Evolutionary conservation across 192 early-diverging fungal species (phyloP).

Genomic region (Umbelopsis vinacea): DNA sequence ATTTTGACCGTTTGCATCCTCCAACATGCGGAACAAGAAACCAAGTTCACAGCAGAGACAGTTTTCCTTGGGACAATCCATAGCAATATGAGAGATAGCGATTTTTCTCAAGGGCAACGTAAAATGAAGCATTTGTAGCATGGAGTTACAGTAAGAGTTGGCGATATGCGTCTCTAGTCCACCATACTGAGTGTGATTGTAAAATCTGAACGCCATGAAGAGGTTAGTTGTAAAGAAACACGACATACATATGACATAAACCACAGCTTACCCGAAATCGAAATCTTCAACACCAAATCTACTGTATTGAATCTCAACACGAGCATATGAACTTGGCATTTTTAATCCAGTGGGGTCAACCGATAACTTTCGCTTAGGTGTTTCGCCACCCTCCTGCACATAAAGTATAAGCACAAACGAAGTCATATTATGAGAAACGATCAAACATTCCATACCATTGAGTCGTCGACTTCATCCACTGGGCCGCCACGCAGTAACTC

Average conservation of each 20-base stretch:
- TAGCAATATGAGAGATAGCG: conserved; percentile 73
- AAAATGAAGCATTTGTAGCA: conserved; percentile 88
- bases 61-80: conserved; percentile 68
- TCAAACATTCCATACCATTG: background rate
- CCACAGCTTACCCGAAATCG: conserved; percentile 82
- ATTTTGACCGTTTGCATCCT: conserved; percentile 87
- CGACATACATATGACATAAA: conserved; percentile 37
- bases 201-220: conserved; percentile 55
- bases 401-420: background rate
- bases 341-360: conserved; percentile 42
- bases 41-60: conserved; percentile 94
- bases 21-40: conserved; percentile 91
- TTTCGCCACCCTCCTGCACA: conserved; percentile 19
- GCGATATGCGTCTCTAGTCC: conserved; percentile 92
- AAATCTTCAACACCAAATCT: conserved; percentile 98
- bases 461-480: conserved; percentile 44
- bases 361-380: conserved; percentile 8
- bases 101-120: conserved; percentile 65
- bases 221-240: too few relatives aligned
- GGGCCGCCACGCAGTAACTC: conserved; percentile 59
- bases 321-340: conserved; percentile 73
- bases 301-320: conserved; percentile 87
- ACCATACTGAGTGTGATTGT: conserved; percentile 85
- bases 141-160: conserved; percentile 90
- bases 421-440: background rate